These are phyloP conservation scores for Pseudocercospora fijiensis DNA, from an alignment of 2,329 filamentous ascomycete species.

Conservation along the genomic window DNA sequence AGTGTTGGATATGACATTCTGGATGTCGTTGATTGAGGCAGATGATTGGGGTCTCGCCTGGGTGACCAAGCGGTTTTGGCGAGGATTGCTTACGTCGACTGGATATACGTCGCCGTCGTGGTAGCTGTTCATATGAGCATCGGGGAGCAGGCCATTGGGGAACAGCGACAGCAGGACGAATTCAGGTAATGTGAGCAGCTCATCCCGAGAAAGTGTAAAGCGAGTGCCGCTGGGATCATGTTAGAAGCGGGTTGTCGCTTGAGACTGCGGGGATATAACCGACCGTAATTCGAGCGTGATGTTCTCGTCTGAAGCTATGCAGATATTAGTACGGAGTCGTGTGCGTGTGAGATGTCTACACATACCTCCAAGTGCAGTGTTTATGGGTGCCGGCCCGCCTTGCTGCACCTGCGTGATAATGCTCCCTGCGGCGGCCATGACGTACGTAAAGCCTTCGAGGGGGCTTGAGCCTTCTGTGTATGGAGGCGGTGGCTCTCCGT, in stretches of 20 bases:
- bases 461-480: slow-evolving; percentile 95
- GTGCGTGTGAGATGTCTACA: background rate
- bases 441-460: slow-evolving; percentile 86
- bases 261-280: slow-evolving; percentile 29
- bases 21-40: slow-evolving; percentile 42
- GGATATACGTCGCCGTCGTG: slow-evolving; percentile 92
- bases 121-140: slow-evolving; percentile 91
- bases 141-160: slow-evolving; percentile 94
- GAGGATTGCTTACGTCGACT: slow-evolving; percentile 74
- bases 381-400: slow-evolving; percentile 78
- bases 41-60: slow-evolving; percentile 33
- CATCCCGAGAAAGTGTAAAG: slow-evolving; percentile 91
- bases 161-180: slow-evolving; percentile 98
- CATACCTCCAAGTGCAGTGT: slow-evolving; percentile 70
- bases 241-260: slow-evolving; percentile 20
- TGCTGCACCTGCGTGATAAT: slow-evolving; percentile 99
- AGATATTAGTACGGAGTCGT: background rate
- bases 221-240: slow-evolving; percentile 69
- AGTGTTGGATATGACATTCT: slow-evolving; percentile 44
- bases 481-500: slow-evolving; percentile 89
- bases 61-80: slow-evolving; percentile 32
- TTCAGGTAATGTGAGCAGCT: slow-evolving; percentile 91
- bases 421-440: slow-evolving; percentile 98
- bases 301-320: slow-evolving; percentile 73
- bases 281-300: slow-evolving; percentile 94